Percentiles rank a stretch among this genome's conserved stretches.
Evolutionary conservation across 2,329 filamentous ascomycete species (phyloP).

Genomic region (Alternaria sp.): DNA sequence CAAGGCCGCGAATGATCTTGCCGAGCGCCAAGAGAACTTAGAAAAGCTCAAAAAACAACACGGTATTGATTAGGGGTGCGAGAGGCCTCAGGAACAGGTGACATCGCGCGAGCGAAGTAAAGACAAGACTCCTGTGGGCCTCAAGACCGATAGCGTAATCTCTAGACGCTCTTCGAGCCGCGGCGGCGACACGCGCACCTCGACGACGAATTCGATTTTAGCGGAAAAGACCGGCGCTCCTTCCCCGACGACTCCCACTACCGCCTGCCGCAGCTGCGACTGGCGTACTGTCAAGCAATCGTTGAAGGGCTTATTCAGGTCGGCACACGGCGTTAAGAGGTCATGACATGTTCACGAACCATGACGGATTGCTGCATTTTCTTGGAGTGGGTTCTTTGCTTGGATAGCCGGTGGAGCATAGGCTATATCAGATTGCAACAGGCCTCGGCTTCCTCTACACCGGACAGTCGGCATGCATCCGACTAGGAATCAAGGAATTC

Average conservation of each 20-base stretch:
- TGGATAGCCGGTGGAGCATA: conserved; percentile 18
- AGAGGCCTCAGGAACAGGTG: conserved; percentile 59
- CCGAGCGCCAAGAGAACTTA: conserved; percentile 94
- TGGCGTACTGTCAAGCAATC: conserved; percentile 46
- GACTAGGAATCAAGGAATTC: conserved; percentile 23
- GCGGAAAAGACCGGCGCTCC: conserved; percentile 35
- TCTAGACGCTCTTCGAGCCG: conserved; percentile 39
- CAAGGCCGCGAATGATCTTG: conserved; percentile 91
- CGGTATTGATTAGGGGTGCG: conserved; percentile 84
- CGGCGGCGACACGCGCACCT: conserved; percentile 31
- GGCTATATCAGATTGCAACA: conserved; percentile 22
- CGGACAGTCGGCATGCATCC: conserved; percentile 24
- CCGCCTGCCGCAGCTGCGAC: conserved; percentile 42
- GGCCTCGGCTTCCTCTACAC: conserved; percentile 22
- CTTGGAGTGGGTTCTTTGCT: conserved; percentile 22
- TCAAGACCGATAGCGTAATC: conserved; percentile 44
- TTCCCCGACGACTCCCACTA: conserved; percentile 26
- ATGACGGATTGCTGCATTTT: conserved; percentile 31
- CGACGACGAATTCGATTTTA: conserved; percentile 37
- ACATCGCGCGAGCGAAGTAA: conserved; percentile 43
- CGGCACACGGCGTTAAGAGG: conserved; percentile 44
- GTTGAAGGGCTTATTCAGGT: conserved; percentile 46
- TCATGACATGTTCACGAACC: conserved; percentile 36
- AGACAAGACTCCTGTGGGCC: conserved; percentile 49
- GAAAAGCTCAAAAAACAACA: conserved; percentile 97